phyloP scores from a whole-genome alignment of 1,284 basidiomycete species.

The Coniferiporia sulphurascens region DNA sequence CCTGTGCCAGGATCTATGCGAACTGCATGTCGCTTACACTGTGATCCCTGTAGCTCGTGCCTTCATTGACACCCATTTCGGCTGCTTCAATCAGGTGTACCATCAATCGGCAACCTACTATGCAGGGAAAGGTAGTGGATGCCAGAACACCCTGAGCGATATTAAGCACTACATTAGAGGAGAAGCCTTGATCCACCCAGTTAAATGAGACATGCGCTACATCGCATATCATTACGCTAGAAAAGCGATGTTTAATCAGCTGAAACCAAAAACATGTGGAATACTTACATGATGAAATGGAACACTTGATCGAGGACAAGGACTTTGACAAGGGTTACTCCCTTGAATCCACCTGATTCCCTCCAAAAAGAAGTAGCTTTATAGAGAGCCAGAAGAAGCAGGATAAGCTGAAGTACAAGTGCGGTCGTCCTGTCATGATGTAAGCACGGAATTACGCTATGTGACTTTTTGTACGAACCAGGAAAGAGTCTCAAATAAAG shows the following conservation, averaged over 20 bases:
- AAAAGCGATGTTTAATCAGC: not conserved
- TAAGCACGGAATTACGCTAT: no score
- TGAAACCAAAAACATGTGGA: not conserved
- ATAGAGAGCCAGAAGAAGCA: not conserved
- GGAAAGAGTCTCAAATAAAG: not conserved
- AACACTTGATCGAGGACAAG: not conserved
- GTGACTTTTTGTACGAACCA: not conserved
- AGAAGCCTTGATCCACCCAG: not conserved
- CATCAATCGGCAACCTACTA: not conserved
- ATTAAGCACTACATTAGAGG: not conserved
- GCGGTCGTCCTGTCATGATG: not conserved
- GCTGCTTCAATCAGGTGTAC: not conserved
- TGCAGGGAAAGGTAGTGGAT: not conserved
- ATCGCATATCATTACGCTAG: not conserved
- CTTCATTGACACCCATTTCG: not conserved
- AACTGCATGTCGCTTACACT: not conserved
- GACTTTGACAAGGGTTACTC: not conserved
- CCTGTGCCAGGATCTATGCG: no score
- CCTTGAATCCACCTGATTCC: not conserved
- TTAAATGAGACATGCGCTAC: not conserved
- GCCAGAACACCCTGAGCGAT: not conserved
- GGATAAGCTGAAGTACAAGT: not conserved
- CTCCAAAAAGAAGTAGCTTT: not conserved
- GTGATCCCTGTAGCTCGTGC: not conserved
- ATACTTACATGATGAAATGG: conserved; percentile 1